Evolutionary conservation across 2,329 filamentous ascomycete species (phyloP).

Genomic region (Fusarium buxicola): DNA sequence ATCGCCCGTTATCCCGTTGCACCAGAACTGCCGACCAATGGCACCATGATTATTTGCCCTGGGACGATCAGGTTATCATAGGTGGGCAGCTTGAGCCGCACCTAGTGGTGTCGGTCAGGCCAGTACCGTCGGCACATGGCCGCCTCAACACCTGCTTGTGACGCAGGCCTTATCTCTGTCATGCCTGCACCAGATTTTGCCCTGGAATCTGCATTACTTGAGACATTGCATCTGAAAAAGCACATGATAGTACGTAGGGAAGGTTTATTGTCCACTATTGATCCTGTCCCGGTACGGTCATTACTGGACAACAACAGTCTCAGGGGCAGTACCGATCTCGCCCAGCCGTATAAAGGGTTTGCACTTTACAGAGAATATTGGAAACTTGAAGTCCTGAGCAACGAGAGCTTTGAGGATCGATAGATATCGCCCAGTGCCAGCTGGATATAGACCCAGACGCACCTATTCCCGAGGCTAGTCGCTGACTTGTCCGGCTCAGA

Average conservation of each 20-base stretch:
- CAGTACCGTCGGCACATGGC: slow-evolving; percentile 33
- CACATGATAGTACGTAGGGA: slow-evolving; percentile 13
- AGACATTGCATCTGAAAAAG: slow-evolving; percentile 21
- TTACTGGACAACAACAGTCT: neutral
- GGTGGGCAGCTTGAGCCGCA: slow-evolving; percentile 41
- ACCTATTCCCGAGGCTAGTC: neutral
- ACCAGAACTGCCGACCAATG: slow-evolving; percentile 35
- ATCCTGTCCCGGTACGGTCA: neutral
- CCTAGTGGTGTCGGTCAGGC: slow-evolving; percentile 32
- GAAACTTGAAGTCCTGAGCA: slow-evolving; percentile 6
- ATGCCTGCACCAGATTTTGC: slow-evolving; percentile 18
- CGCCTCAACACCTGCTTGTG: slow-evolving; percentile 18
- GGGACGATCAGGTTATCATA: slow-evolving; percentile 39
- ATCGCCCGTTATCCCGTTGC: slow-evolving; percentile 33
- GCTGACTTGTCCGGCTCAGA: neutral
- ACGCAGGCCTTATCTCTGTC: slow-evolving; percentile 41
- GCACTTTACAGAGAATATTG: slow-evolving; percentile 1
- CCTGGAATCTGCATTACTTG: slow-evolving; percentile 19
- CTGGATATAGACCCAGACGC: slow-evolving; percentile 6
- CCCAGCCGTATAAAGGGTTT: slow-evolving; percentile 2
- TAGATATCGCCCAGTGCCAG: neutral
- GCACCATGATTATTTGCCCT: slow-evolving; percentile 34
- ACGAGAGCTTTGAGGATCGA: neutral
- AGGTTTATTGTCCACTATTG: neutral
- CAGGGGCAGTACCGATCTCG: neutral